A percentile compares a stretch with the other conserved stretches of the same genome.
Evolutionary conservation across 129 eudicot genomes (phyloP).

Genomic region (Helichrysum umbraculigerum): DNA sequence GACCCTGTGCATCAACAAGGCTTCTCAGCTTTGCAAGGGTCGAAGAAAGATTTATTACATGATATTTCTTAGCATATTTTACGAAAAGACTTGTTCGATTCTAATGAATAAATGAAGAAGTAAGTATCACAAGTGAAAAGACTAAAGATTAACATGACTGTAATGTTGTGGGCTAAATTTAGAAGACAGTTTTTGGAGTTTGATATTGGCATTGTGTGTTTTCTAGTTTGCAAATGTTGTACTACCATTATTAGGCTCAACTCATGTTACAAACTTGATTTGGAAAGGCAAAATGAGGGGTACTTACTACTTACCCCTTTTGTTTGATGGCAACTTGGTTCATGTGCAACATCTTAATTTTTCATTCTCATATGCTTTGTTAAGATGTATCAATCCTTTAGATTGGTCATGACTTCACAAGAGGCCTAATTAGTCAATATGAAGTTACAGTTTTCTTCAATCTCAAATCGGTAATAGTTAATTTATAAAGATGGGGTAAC

Average conservation of each 20-base stretch:
- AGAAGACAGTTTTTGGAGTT: background rate
- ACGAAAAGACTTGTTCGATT: background rate
- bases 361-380: constrained; percentile 4
- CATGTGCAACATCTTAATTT: background rate
- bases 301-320: background rate
- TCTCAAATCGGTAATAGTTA: too few relatives aligned
- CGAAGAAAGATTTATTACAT: background rate
- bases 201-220: constrained; percentile 1
- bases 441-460: too few relatives aligned
- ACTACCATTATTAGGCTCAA: constrained; percentile 2
- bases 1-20: background rate
- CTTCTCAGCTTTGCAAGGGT: constrained; percentile 23
- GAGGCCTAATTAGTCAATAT: too few relatives aligned
- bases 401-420: background rate
- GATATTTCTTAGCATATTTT: background rate
- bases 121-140: constrained; percentile 12
- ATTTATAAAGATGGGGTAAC: too few relatives aligned
- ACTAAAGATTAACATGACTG: background rate
- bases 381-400: background rate
- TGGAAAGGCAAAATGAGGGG: background rate
- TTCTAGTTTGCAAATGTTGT: constrained; percentile 1
- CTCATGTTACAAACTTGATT: constrained; percentile 8
- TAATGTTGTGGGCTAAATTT: constrained; percentile 1
- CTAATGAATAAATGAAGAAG: constrained; percentile 21
- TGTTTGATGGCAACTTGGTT: background rate